Evolutionary conservation across 495 filamentous ascomycete genomes (phyloP).

Genomic region (Cercophora newfieldiana): DNA sequence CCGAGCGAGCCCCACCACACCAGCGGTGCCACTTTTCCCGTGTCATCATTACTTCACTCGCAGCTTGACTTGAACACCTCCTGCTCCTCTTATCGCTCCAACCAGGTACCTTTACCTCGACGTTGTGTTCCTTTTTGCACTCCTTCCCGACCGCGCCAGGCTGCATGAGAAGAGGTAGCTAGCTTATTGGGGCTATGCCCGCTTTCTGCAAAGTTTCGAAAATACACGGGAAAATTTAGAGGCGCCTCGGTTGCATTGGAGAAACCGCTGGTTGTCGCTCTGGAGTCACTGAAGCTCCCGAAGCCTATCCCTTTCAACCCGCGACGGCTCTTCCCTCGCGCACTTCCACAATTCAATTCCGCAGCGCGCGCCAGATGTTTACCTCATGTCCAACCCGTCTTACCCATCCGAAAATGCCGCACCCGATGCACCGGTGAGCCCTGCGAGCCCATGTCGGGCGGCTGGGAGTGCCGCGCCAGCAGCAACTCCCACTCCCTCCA

Average conservation of each 20-base stretch:
- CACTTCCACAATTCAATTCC: constrained; percentile 32
- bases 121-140: constrained; percentile 1
- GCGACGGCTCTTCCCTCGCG: constrained; percentile 7
- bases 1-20: background rate
- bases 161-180: constrained; percentile 4
- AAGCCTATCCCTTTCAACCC: constrained; percentile 8
- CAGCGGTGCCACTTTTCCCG: background rate
- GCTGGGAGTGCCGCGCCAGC: constrained; percentile 27
- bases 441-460: constrained; percentile 29
- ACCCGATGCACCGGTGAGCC: constrained; percentile 50
- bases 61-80: background rate
- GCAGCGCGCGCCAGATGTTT: constrained; percentile 47
- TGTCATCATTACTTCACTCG: constrained; percentile 20
- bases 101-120: constrained; percentile 6
- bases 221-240: constrained; percentile 6
- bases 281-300: background rate
- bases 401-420: constrained; percentile 50
- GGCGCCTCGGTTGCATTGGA: background rate
- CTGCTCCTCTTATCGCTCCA: constrained; percentile 6
- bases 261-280: background rate
- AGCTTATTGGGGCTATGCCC: background rate
- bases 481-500: constrained; percentile 9
- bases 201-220: background rate
- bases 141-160: constrained; percentile 4
- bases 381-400: constrained; percentile 52